Conservation (phyloP, 2,329 filamentous ascomycete species). For the Calcarisporium arbuscula region DNA sequence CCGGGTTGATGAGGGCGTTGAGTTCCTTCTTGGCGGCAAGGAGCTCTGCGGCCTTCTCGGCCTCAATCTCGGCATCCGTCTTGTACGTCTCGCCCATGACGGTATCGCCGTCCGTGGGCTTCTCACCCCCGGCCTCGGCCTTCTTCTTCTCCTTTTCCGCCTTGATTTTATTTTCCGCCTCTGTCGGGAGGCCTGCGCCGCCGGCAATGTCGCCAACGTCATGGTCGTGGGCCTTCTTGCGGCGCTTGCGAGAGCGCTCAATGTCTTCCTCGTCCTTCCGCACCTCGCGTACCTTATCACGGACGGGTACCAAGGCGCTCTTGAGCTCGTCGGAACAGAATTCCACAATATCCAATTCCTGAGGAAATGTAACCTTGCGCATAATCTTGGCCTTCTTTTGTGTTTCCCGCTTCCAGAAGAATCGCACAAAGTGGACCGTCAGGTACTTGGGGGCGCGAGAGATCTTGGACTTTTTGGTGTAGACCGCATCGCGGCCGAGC, state of each 20-base stretch:
- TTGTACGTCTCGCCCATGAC: constrained; percentile 78
- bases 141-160: constrained; percentile 40
- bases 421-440: constrained; percentile 94
- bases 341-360: constrained; percentile 86
- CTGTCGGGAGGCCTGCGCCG: constrained; percentile 41
- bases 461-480: constrained; percentile 89
- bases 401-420: constrained; percentile 94
- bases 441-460: constrained; percentile 89
- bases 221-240: constrained; percentile 59
- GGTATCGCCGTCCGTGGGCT: constrained; percentile 53
- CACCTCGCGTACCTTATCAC: constrained; percentile 92
- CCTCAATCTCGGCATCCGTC: constrained; percentile 88
- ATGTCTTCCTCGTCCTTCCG: constrained; percentile 93
- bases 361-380: constrained; percentile 95
- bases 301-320: constrained; percentile 78
- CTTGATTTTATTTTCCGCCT: constrained; percentile 45
- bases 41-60: constrained; percentile 71
- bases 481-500: constrained; percentile 71
- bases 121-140: constrained; percentile 39
- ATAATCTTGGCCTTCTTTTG: constrained; percentile 99
- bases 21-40: constrained; percentile 83
- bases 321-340: constrained; percentile 90
- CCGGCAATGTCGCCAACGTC: constrained; percentile 39
- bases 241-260: constrained; percentile 83
- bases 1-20: constrained; percentile 66